Conservation (phyloP, 352 stramenopile species). For the Plasmopara viticola region DNA sequence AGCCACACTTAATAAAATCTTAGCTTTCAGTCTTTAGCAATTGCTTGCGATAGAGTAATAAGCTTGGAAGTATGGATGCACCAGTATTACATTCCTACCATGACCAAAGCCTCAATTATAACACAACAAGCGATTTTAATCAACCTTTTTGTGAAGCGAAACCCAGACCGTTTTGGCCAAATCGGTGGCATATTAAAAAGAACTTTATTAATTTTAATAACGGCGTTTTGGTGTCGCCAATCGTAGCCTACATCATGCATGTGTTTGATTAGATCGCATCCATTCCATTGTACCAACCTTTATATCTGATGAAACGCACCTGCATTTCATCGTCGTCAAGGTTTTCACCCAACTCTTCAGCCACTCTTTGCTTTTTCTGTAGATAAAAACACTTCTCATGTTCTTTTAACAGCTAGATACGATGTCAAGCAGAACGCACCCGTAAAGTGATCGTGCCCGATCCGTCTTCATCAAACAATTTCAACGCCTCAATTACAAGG, state of each 20-base stretch:
- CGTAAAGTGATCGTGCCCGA: constrained; percentile 82
- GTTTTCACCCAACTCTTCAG: constrained; percentile 90
- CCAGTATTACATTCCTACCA: too few species aligned
- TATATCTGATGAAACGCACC: constrained; percentile 15
- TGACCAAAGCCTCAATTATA: too few species aligned
- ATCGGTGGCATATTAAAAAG: constrained; percentile 15
- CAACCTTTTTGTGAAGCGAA: too few species aligned
- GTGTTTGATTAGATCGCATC: background rate
- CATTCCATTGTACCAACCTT: too few species aligned
- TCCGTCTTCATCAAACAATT: constrained; percentile 92
- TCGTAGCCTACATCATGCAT: constrained; percentile 77
- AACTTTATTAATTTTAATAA: constrained; percentile 89
- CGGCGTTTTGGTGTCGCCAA: constrained; percentile 92
- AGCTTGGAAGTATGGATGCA: too few species aligned
- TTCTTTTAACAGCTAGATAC: background rate
- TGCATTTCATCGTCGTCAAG: constrained; percentile 88
- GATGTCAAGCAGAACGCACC: constrained; percentile 23
- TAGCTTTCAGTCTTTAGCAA: too few species aligned
- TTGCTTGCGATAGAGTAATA: too few species aligned
- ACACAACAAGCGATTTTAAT: too few species aligned
- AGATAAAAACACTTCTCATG: background rate
- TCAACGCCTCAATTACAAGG: constrained; percentile 67
- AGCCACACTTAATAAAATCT: too few species aligned
- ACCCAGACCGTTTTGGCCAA: too few species aligned
- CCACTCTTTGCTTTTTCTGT: constrained; percentile 89